These are phyloP conservation scores for Ophiocordyceps camponoti-floridani DNA, from an alignment of 2,329 filamentous ascomycete genomes.

Conservation along the genomic window DNA sequence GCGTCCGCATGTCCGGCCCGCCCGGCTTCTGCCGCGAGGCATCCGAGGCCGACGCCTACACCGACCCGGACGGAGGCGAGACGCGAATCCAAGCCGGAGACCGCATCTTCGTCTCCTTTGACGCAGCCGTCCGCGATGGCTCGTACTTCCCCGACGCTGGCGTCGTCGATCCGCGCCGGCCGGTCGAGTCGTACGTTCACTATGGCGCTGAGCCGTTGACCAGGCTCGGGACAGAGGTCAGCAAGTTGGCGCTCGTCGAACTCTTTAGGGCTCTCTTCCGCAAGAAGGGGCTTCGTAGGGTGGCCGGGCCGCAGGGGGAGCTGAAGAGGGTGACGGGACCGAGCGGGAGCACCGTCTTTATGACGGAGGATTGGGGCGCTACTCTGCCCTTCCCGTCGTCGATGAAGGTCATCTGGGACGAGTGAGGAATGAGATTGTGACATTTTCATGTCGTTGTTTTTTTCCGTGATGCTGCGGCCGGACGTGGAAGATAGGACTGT, in stretches of 20 bases:
- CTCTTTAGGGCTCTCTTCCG: conserved; percentile 50
- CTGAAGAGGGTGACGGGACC: conserved; percentile 44
- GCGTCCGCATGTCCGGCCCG: conserved; percentile 47
- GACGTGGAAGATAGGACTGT: conserved; percentile 46
- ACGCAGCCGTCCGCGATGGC: conserved; percentile 34
- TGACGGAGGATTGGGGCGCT: conserved; percentile 46
- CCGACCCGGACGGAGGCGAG: conserved; percentile 31
- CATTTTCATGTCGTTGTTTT: conserved; percentile 12
- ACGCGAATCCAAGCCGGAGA: conserved; percentile 36
- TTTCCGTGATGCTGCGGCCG: conserved; percentile 41
- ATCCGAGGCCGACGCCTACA: conserved; percentile 22
- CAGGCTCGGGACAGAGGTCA: conserved; percentile 42
- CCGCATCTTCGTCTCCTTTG: conserved; percentile 46
- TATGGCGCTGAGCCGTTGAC: conserved; percentile 45
- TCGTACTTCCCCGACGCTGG: conserved; percentile 42
- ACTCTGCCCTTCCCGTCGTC: conserved; percentile 27
- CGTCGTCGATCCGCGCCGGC: conserved; percentile 42
- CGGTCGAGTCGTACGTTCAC: conserved; percentile 45
- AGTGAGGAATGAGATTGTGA: background rate
- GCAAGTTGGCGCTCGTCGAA: conserved; percentile 43
- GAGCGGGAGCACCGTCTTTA: conserved; percentile 39
- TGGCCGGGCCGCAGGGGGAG: conserved; percentile 44
- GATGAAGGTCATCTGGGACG: conserved; percentile 36
- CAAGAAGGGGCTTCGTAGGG: conserved; percentile 40
- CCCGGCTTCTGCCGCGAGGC: conserved; percentile 43